Conservation (phyloP, 2,329 filamentous ascomycete genomes). For the Ceratocystis colombiana region DNA sequence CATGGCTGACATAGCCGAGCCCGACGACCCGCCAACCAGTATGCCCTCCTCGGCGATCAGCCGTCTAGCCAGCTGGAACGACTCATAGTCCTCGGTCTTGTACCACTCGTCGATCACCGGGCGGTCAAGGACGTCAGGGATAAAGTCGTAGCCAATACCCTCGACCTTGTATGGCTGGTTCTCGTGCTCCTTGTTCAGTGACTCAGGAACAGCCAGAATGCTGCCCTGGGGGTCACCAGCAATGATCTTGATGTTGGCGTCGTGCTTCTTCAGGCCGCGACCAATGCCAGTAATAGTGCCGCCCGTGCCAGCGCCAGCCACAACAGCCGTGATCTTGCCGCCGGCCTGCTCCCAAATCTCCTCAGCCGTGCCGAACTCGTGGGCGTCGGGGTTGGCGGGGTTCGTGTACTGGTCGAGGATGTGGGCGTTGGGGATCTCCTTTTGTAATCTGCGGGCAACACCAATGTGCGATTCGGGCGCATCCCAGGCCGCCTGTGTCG, state of each 20-base stretch:
- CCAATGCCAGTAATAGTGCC: slow-evolving; percentile 90
- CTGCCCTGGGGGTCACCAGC: slow-evolving; percentile 89
- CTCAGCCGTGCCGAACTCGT: slow-evolving; percentile 88
- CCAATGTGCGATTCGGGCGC: slow-evolving; percentile 94
- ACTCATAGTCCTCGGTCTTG: slow-evolving; percentile 89
- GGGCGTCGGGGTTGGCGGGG: slow-evolving; percentile 78
- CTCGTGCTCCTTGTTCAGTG: slow-evolving; percentile 66
- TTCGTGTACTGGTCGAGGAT: slow-evolving; percentile 97
- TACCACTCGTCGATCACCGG: slow-evolving; percentile 84
- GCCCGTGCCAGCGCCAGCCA: slow-evolving; percentile 89
- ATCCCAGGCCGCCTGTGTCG: slow-evolving; percentile 90
- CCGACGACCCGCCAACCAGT: slow-evolving; percentile 84
- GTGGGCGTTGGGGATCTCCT: slow-evolving; percentile 93
- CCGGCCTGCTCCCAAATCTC: slow-evolving; percentile 90
- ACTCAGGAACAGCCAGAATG: slow-evolving; percentile 72
- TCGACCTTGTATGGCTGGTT: slow-evolving; percentile 95
- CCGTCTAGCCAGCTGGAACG: slow-evolving; percentile 79
- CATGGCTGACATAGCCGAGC: slow-evolving; percentile 78
- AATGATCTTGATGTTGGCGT: slow-evolving; percentile 72
- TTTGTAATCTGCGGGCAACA: slow-evolving; percentile 77
- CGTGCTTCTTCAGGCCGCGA: slow-evolving; percentile 78
- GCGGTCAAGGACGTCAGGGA: slow-evolving; percentile 84
- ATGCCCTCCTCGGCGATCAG: slow-evolving; percentile 91
- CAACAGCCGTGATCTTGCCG: slow-evolving; percentile 69
- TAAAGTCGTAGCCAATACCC: slow-evolving; percentile 97